Evolutionary conservation across 2,329 filamentous ascomycete genomes (phyloP).

Genomic region (Scedosporium dehoogii): DNA sequence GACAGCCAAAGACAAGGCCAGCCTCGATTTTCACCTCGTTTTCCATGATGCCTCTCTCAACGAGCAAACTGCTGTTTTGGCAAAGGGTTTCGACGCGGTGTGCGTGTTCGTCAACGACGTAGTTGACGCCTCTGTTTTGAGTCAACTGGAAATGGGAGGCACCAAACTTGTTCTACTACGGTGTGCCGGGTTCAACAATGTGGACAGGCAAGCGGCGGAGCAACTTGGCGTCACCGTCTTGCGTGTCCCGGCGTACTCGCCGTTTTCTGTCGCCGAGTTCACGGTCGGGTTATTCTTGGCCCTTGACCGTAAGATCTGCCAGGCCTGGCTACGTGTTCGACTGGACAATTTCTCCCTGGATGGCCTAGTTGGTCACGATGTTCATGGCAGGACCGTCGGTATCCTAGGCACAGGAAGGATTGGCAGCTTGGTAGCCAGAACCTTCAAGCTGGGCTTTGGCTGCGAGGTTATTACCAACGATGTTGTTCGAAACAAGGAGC

Average conservation of each 20-base stretch:
- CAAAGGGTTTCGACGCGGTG: slow-evolving; percentile 42
- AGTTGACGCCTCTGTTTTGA: slow-evolving; percentile 39
- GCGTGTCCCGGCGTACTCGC: slow-evolving; percentile 58
- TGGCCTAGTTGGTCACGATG: slow-evolving; percentile 50
- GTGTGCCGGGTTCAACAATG: slow-evolving; percentile 60
- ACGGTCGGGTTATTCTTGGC: slow-evolving; percentile 56
- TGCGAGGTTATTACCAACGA: slow-evolving; percentile 54
- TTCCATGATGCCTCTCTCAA: slow-evolving; percentile 51
- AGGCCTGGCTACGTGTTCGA: slow-evolving; percentile 57
- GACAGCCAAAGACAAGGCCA: slow-evolving; percentile 25
- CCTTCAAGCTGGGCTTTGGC: slow-evolving; percentile 54
- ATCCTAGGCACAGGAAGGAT: slow-evolving; percentile 57
- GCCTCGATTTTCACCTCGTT: slow-evolving; percentile 32
- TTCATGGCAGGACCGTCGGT: slow-evolving; percentile 58
- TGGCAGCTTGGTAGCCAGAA: slow-evolving; percentile 46
- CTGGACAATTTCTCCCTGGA: slow-evolving; percentile 60
- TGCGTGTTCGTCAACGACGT: slow-evolving; percentile 62
- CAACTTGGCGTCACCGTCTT: slow-evolving; percentile 49
- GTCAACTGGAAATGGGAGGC: slow-evolving; percentile 36
- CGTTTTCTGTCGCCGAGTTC: slow-evolving; percentile 61
- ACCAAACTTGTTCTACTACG: slow-evolving; percentile 52
- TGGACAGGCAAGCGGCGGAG: slow-evolving; percentile 49
- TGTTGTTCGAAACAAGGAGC: slow-evolving; percentile 38
- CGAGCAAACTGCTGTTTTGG: slow-evolving; percentile 44
- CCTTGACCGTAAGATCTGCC: slow-evolving; percentile 57